A percentile compares a stretch with the other conserved stretches of the same genome.
Evolutionary conservation across 225 moss, liverwort and hornwort species (phyloP).

Genomic region (Lunularia cruciata): DNA sequence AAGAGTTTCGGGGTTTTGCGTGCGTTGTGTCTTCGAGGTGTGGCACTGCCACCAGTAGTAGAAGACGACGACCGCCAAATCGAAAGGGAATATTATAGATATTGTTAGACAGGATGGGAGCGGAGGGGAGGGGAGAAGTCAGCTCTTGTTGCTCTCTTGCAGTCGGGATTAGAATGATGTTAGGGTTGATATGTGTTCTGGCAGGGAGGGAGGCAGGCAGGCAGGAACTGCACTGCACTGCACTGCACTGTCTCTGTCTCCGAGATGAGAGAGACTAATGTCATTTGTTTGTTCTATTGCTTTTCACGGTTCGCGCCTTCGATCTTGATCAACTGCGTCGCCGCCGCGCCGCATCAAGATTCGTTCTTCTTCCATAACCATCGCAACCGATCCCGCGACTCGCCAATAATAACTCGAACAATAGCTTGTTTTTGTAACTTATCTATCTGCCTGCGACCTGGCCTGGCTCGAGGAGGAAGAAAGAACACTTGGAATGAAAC

Average conservation of each 20-base stretch:
- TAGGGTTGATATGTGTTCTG: too few relatives aligned
- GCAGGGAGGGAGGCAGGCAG: too few relatives aligned
- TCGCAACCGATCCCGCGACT: not conserved
- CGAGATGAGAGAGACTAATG: too few relatives aligned
- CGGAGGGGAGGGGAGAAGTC: not conserved
- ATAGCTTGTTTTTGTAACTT: not conserved
- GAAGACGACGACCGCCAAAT: conserved; percentile 3
- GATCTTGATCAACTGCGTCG: not conserved
- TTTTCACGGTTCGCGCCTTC: not conserved
- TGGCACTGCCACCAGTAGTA: too few relatives aligned
- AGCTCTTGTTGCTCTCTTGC: too few relatives aligned
- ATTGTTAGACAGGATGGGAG: not conserved
- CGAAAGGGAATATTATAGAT: not conserved
- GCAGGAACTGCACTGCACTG: too few relatives aligned
- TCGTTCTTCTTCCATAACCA: not conserved
- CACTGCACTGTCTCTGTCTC: too few relatives aligned
- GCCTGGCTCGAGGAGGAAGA: not conserved
- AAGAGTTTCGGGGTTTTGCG: too few relatives aligned
- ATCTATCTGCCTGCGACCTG: too few relatives aligned
- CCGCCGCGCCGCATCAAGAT: not conserved
- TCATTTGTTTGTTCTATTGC: not conserved
- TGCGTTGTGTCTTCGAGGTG: too few relatives aligned
- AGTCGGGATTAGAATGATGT: too few relatives aligned
- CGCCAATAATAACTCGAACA: not conserved
- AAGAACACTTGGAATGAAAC: not conserved